Evolutionary conservation across 306 rosid genomes (phyloP).

Genomic region (Sophora flavescens): DNA sequence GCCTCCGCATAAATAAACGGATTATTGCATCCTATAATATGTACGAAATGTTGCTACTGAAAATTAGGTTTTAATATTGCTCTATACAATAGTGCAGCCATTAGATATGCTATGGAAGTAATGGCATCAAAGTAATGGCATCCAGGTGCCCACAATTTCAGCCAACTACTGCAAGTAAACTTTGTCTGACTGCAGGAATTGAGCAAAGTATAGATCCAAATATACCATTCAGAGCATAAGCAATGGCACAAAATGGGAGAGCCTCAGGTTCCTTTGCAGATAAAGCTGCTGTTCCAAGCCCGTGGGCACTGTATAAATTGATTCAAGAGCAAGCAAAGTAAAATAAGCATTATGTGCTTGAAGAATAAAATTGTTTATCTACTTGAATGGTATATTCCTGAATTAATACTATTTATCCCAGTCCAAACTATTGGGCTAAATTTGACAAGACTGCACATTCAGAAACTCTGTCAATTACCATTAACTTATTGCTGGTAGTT

Average conservation of each 20-base stretch:
- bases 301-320: slow-evolving; percentile 66
- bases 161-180: slow-evolving; percentile 73
- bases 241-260: slow-evolving; percentile 88
- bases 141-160: slow-evolving; percentile 33
- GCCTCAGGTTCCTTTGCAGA: slow-evolving; percentile 95
- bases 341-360: slow-evolving; percentile 4
- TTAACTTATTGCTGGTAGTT: not conserved
- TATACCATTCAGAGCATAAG: slow-evolving; percentile 81
- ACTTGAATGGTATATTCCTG: not conserved
- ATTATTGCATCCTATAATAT: not conserved
- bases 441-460: slow-evolving; percentile 11
- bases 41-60: not conserved
- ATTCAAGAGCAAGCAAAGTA: slow-evolving; percentile 13
- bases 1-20: not conserved
- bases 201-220: slow-evolving; percentile 85
- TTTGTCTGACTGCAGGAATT: slow-evolving; percentile 72
- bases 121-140: no score
- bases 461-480: slow-evolving; percentile 9
- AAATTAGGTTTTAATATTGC: not conserved
- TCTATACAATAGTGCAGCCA: slow-evolving; percentile 1
- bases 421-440: slow-evolving; percentile 20
- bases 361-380: not conserved
- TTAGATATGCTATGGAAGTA: not conserved
- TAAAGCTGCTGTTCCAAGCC: slow-evolving; percentile 87
- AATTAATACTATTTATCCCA: not conserved